Conservation (phyloP, 306 rosid species). For the Quercus berberidifolia region DNA sequence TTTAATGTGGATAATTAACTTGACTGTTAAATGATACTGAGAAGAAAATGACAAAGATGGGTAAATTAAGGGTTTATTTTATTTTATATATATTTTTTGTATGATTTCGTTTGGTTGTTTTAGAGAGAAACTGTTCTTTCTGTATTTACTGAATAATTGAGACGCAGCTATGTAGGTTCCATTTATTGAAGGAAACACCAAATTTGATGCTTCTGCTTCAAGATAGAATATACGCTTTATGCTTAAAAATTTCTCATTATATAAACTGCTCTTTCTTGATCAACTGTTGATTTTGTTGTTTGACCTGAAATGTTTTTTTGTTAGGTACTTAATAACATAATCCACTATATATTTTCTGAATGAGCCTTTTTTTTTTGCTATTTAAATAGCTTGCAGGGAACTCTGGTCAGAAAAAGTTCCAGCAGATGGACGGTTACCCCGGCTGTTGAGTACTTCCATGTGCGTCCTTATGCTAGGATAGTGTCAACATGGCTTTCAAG, state of each 20-base stretch:
- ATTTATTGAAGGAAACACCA: not conserved
- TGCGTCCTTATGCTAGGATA: slow-evolving; percentile 77
- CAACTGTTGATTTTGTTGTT: not conserved
- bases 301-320: slow-evolving; percentile 1
- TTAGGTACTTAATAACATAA: slow-evolving; percentile 6
- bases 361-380: slow-evolving; percentile 20
- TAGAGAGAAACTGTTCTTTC: not conserved
- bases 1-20: not conserved
- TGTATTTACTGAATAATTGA: not conserved
- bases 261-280: not conserved
- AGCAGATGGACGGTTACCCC: slow-evolving; percentile 55
- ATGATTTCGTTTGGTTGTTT: not conserved
- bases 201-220: not conserved
- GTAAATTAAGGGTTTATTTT: not conserved
- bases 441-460: slow-evolving; percentile 59
- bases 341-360: slow-evolving; percentile 3
- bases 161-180: not conserved
- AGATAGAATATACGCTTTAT: not conserved
- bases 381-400: slow-evolving; percentile 67
- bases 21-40: not conserved
- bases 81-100: not conserved
- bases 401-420: slow-evolving; percentile 49
- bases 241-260: not conserved
- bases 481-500: slow-evolving; percentile 56
- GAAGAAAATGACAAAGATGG: not conserved